Evolutionary conservation across 2,329 filamentous ascomycete species (phyloP), one percentile per base, ranked within the genome.

Genomic region (Lasiodiplodia hormozganensis): DNA sequence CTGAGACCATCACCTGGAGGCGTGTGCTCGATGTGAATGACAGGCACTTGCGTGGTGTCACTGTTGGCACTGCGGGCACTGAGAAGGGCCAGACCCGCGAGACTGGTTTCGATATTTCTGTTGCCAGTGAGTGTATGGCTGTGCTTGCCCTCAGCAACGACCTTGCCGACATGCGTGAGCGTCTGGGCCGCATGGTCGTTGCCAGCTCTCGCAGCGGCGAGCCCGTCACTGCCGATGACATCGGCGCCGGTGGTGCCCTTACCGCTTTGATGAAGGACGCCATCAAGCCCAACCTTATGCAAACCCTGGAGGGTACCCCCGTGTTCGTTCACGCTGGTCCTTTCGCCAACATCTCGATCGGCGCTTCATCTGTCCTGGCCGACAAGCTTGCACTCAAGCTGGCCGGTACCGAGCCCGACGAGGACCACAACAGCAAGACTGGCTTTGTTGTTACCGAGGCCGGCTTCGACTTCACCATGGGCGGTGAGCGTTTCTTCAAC

Each of bases 381-480:
- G 96, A 98, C 80, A 96, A 94, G 83, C 89, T 99, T 79, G 96
- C 96, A 0, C 85, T 99, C 72, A 99, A 99, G 86, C 90, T 99
- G 71, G 92, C 94, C 4, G 96, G 96, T 76, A 97, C 95, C 1
- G 96, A 99, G 82, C 87, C 90, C 6, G 95, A 97, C 72, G 96
- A 98, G 83, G 88, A 96, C 74, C 88, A 94, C 76, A 85, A 89
- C 62, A 85, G 90, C 73, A 95, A 96, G 85, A 88, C 92, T 36
- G 96, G 96, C 11, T 98, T 96, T 75, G 95, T 97, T 25, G 90
- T 99, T 47, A 99, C 96, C 1, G 96, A 99, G 81, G 95, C 96
- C 65, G 96, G 96, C 11, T 99, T 99, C 80, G 96, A 99, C 82
- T 99, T 99, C 83, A 98, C 96, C 75, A 99, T 99, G 96, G 96